Percentiles rank a stretch among this genome's conserved stretches.
phyloP scores from a whole-genome alignment of 768 basidiomycete genomes.

The Phylloporus sp. region DNA sequence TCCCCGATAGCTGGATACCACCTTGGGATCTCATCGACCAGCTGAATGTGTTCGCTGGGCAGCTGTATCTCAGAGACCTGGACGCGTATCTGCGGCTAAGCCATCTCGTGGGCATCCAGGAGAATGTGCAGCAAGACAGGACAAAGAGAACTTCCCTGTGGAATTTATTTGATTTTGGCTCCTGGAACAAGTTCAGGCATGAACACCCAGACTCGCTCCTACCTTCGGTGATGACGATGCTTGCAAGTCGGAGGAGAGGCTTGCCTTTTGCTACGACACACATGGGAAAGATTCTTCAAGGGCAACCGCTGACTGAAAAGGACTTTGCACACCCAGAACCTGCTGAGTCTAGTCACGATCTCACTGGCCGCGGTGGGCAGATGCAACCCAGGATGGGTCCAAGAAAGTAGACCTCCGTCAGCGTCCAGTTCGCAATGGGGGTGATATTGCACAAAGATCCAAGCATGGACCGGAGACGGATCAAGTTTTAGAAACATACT shows the following conservation, averaged over 20 bases:
- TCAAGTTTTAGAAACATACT: too few species aligned
- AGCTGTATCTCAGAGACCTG: not conserved
- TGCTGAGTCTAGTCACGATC: too few species aligned
- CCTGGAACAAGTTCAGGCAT: not conserved
- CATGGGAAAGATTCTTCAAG: conserved; percentile 35
- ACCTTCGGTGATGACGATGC: conserved; percentile 13
- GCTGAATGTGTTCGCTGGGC: not conserved
- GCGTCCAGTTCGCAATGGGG: too few species aligned
- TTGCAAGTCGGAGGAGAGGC: conserved; percentile 34
- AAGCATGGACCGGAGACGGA: too few species aligned
- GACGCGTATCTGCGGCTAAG: not conserved
- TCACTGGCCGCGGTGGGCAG: too few species aligned
- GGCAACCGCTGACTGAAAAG: conserved; percentile 16
- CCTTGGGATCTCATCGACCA: not conserved
- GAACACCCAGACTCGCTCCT: conserved; percentile 35
- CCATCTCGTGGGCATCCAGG: not conserved
- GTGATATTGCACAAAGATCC: too few species aligned
- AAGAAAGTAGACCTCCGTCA: too few species aligned
- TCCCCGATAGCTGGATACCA: not conserved
- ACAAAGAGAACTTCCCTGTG: too few species aligned
- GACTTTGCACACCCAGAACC: too few species aligned
- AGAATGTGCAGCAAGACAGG: too few species aligned
- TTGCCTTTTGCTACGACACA: conserved; percentile 34
- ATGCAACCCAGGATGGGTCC: too few species aligned
- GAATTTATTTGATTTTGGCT: too few species aligned